phyloP scores from a whole-genome alignment of 2,329 filamentous ascomycete genomes.

The Sporothrix mexicana region DNA sequence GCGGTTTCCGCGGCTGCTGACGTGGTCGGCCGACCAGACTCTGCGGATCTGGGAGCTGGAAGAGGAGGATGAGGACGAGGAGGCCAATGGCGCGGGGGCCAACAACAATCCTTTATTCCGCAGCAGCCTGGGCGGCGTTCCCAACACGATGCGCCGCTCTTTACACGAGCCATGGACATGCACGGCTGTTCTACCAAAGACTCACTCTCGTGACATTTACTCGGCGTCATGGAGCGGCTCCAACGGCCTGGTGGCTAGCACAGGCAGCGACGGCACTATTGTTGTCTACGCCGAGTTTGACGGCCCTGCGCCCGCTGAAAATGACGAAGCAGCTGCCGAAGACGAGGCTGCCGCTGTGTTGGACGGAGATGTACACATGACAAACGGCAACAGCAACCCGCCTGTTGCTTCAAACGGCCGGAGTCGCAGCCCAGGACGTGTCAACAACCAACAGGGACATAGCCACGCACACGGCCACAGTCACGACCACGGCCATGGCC shows the following conservation, averaged over 20 bases:
- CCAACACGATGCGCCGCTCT: constrained; percentile 84
- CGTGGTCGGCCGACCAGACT: constrained; percentile 83
- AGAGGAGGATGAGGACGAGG: constrained; percentile 56
- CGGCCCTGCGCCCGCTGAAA: background rate
- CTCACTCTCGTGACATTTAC: constrained; percentile 83
- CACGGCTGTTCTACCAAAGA: constrained; percentile 73
- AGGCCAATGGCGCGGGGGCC: constrained; percentile 39
- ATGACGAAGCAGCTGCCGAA: constrained; percentile 9
- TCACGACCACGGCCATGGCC: constrained; percentile 43
- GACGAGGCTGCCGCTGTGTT: constrained; percentile 33
- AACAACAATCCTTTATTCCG: constrained; percentile 41
- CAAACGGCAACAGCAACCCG: constrained; percentile 13
- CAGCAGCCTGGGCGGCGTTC: constrained; percentile 65
- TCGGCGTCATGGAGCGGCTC: constrained; percentile 80
- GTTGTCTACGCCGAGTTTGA: constrained; percentile 73
- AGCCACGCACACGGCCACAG: constrained; percentile 35
- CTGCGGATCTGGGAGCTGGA: constrained; percentile 79
- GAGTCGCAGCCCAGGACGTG: constrained; percentile 21
- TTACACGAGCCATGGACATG: constrained; percentile 85
- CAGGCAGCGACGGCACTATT: constrained; percentile 83
- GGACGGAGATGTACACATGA: constrained; percentile 35
- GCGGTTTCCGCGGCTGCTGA: constrained; percentile 69
- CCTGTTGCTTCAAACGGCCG: constrained; percentile 25
- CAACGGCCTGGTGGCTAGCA: constrained; percentile 81
- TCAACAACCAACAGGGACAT: constrained; percentile 35